A percentile compares a stretch with the other conserved stretches of the same genome.
Evolutionary conservation across 139 green algal genomes (phyloP).

Genomic region (Ettlia oleoabundans): DNA sequence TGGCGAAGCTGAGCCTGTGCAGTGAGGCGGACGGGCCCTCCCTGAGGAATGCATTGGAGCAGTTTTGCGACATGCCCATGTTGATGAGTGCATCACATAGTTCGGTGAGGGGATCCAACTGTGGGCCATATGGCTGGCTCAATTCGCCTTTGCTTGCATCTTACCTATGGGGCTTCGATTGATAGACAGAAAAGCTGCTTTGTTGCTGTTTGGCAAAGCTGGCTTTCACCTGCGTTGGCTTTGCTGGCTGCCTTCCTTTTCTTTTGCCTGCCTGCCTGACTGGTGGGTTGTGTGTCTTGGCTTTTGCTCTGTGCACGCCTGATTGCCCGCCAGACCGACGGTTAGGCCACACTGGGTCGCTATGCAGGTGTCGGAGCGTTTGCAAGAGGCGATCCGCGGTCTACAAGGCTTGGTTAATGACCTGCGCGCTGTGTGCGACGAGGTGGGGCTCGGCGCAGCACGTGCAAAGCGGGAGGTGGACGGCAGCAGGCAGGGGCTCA

Average conservation of each 20-base stretch:
- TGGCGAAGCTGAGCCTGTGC: conserved; percentile 38
- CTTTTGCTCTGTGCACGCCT: background rate
- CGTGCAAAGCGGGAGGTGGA: conserved; percentile 43
- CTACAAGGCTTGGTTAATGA: conserved; percentile 8
- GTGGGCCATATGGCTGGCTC: no score
- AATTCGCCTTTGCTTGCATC: no score
- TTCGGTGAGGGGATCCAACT: background rate
- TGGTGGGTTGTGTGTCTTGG: no score
- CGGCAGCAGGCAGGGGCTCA: conserved; percentile 35
- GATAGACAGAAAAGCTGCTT: no score
- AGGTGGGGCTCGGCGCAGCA: conserved; percentile 16
- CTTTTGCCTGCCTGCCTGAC: no score
- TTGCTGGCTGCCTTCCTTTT: no score
- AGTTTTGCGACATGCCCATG: conserved; percentile 46
- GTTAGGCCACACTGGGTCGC: no score
- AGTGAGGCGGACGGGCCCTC: conserved; percentile 52
- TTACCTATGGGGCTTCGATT: no score
- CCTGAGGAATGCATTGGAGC: conserved; percentile 44
- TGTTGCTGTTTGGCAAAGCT: no score
- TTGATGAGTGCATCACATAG: conserved; percentile 37
- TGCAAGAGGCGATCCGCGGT: conserved; percentile 6
- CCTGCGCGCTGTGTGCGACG: conserved; percentile 25
- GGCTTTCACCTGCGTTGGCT: no score
- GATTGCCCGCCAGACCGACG: no score
- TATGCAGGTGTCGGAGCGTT: conserved; percentile 12